These are phyloP conservation scores for Serendipita sp. DNA, from an alignment of 768 basidiomycete genomes.

Conservation along the genomic window DNA sequence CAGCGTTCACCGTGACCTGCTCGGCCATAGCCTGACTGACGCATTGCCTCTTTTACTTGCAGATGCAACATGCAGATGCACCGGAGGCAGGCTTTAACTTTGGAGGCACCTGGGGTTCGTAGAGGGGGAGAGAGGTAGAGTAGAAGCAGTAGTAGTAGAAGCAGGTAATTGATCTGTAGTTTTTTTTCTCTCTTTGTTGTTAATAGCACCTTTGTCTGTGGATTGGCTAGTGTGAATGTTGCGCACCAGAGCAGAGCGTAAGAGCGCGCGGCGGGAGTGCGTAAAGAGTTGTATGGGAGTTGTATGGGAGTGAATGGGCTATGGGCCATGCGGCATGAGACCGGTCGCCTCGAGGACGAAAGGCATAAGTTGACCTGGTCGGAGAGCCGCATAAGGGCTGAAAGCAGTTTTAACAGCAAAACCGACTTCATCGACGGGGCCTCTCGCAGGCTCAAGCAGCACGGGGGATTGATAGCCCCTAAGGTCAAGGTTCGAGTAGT, in stretches of 20 bases:
- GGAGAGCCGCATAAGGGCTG: neutral
- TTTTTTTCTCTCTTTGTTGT: too few species aligned
- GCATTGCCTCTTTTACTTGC: neutral
- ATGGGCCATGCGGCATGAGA: neutral
- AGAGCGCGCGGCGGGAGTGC: too few species aligned
- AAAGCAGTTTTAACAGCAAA: neutral
- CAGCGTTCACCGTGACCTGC: neutral
- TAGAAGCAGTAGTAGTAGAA: neutral
- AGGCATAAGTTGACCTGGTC: neutral
- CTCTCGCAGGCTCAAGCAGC: too few species aligned
- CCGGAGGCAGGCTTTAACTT: neutral
- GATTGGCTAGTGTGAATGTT: too few species aligned
- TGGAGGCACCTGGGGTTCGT: neutral
- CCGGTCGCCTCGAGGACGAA: constrained; percentile 5
- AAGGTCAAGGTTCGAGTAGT: too few species aligned
- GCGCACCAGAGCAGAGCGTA: too few species aligned
- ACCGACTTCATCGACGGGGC: neutral
- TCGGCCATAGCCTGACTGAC: neutral
- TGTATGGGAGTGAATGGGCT: neutral
- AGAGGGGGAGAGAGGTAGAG: neutral
- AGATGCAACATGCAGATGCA: constrained; percentile 2
- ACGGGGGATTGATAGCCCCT: too few species aligned
- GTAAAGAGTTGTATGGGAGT: too few species aligned
- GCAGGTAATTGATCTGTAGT: too few species aligned
- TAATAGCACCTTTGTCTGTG: too few species aligned